phyloP scores from a whole-genome alignment of 169 alveolate genomes.

The Cardiosporidium cionae region DNA sequence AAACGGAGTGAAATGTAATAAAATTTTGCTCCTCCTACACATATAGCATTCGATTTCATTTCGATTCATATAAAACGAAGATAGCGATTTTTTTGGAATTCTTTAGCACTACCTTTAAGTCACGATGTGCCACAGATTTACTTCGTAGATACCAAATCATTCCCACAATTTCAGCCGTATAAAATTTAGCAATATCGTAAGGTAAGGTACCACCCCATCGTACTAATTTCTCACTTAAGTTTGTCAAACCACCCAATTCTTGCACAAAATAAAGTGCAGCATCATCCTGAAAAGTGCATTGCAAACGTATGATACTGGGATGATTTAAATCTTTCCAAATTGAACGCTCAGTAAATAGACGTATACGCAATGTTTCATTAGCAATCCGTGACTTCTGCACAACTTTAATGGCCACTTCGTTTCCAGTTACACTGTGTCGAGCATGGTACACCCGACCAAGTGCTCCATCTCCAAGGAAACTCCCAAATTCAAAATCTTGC shows the following conservation, averaged over 20 bases:
- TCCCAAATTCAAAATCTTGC: background rate
- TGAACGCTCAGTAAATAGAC: background rate
- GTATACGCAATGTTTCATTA: background rate
- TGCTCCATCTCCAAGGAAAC: background rate
- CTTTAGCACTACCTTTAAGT: no score
- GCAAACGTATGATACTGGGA: background rate
- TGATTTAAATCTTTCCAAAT: background rate
- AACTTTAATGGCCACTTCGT: background rate
- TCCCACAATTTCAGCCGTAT: background rate
- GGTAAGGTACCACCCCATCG: background rate
- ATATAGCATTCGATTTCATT: no score
- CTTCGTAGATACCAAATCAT: background rate
- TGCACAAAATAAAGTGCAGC: background rate
- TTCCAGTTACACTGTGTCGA: background rate
- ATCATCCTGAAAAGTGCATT: background rate
- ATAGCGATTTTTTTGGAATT: no score
- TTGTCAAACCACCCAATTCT: background rate
- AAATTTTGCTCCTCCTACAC: no score
- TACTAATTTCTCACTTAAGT: background rate
- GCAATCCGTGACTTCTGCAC: background rate
- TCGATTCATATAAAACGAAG: no score
- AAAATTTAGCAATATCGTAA: background rate
- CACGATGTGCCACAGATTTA: background rate
- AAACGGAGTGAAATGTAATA: no score
- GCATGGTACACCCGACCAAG: background rate